phyloP scores from a whole-genome alignment of 768 basidiomycete species.

The Boletus rubroflammeus region DNA sequence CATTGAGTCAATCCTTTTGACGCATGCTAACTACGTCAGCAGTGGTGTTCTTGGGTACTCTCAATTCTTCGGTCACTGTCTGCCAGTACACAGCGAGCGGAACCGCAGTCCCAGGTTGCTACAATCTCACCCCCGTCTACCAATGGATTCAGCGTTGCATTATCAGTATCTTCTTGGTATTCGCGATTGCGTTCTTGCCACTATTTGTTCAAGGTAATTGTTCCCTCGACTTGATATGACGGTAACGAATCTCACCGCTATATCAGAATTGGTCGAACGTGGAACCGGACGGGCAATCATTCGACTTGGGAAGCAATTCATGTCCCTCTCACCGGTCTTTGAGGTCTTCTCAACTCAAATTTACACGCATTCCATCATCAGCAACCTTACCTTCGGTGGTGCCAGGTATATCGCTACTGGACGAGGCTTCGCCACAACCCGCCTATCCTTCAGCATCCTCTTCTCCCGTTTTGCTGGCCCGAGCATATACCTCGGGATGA shows the following conservation, averaged over 20 bases:
- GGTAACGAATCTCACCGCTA: constrained; percentile 8
- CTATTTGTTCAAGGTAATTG: constrained; percentile 87
- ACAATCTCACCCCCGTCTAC: constrained; percentile 91
- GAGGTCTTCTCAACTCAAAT: constrained; percentile 99
- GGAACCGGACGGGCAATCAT: constrained; percentile 89
- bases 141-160: constrained; percentile 96
- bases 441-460: constrained; percentile 91
- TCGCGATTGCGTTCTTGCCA: constrained; percentile 94
- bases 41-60: constrained; percentile 95
- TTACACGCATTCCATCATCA: constrained; percentile 95
- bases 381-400: constrained; percentile 95
- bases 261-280: constrained; percentile 86
- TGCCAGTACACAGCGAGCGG: constrained; percentile 77
- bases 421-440: constrained; percentile 95
- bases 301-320: constrained; percentile 91
- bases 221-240: constrained; percentile 4
- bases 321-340: constrained; percentile 91
- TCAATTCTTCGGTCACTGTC: constrained; percentile 75
- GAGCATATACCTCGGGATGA: constrained; percentile 95
- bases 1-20: background rate
- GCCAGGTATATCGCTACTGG: constrained; percentile 99
- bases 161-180: constrained; percentile 97
- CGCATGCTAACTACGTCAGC: constrained; percentile 17
- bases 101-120: constrained; percentile 83
- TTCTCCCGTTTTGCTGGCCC: constrained; percentile 99